Evolutionary conservation across 2,329 filamentous ascomycete genomes (phyloP).

Genomic region (Sordariomycetes sp.): DNA sequence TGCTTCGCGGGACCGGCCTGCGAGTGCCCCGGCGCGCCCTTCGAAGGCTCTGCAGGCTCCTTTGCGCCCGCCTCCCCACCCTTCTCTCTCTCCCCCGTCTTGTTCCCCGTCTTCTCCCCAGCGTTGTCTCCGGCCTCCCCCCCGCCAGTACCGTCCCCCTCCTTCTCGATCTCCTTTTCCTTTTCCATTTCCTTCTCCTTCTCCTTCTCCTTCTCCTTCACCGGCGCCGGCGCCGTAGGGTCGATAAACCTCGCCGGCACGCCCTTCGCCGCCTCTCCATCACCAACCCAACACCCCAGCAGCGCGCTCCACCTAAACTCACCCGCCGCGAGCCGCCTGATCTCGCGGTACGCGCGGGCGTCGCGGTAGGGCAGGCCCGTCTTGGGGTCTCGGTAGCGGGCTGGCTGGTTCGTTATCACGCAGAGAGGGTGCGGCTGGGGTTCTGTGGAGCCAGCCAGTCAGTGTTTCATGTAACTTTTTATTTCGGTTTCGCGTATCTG

Average conservation of each 20-base stretch:
- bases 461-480: too few relatives aligned
- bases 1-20: slow-evolving; percentile 3
- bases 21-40: slow-evolving; percentile 6
- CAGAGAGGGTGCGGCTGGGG: slow-evolving; percentile 46
- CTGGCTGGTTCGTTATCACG: slow-evolving; percentile 69
- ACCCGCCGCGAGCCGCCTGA: slow-evolving; percentile 59
- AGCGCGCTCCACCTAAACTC: slow-evolving; percentile 74
- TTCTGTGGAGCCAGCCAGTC: slow-evolving; percentile 19
- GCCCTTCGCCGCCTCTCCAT: slow-evolving; percentile 50
- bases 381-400: slow-evolving; percentile 71
- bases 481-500: not conserved
- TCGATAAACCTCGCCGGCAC: slow-evolving; percentile 66
- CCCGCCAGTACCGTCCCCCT: not conserved
- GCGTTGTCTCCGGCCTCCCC: not conserved
- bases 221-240: slow-evolving; percentile 13
- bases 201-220: not conserved
- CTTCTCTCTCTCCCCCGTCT: not conserved
- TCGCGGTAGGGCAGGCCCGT: slow-evolving; percentile 77
- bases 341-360: slow-evolving; percentile 65
- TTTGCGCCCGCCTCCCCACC: not conserved
- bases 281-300: slow-evolving; percentile 71
- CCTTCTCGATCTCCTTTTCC: not conserved
- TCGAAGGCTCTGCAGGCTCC: not conserved
- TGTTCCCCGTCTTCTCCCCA: not conserved
- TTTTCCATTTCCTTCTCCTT: not conserved